Percentiles rank a stretch among this genome's conserved stretches.
Evolutionary conservation across 2,329 filamentous ascomycete genomes (phyloP).

Genomic region (Colletotrichum sp.): DNA sequence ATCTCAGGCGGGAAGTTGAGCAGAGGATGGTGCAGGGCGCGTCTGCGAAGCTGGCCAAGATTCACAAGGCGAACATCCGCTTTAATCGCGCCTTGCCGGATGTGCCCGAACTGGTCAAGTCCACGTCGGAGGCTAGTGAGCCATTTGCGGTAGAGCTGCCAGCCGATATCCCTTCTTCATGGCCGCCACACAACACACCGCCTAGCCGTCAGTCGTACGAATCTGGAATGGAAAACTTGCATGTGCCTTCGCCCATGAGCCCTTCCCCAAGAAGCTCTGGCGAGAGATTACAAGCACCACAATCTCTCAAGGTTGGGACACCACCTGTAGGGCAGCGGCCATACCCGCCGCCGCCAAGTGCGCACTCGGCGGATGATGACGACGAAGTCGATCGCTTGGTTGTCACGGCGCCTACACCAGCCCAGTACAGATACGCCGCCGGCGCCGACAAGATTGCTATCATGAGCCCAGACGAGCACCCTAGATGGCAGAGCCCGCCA

Average conservation of each 20-base stretch:
- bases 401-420: slow-evolving; percentile 62
- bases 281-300: slow-evolving; percentile 45
- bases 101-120: slow-evolving; percentile 49
- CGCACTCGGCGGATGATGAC: slow-evolving; percentile 25
- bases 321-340: slow-evolving; percentile 30
- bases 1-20: slow-evolving; percentile 75
- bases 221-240: slow-evolving; percentile 57
- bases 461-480: slow-evolving; percentile 62
- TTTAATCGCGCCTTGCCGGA: slow-evolving; percentile 55
- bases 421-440: slow-evolving; percentile 60
- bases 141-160: slow-evolving; percentile 65
- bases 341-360: slow-evolving; percentile 32
- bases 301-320: slow-evolving; percentile 30
- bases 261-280: slow-evolving; percentile 57
- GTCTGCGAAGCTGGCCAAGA: slow-evolving; percentile 82
- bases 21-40: slow-evolving; percentile 80
- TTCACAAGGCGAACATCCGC: slow-evolving; percentile 76
- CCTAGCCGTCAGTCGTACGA: slow-evolving; percentile 61
- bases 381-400: slow-evolving; percentile 59
- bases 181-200: slow-evolving; percentile 38
- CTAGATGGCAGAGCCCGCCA: slow-evolving; percentile 41
- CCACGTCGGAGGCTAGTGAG: slow-evolving; percentile 44
- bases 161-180: slow-evolving; percentile 53
- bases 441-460: slow-evolving; percentile 75
- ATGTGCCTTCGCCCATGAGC: slow-evolving; percentile 36